Conservation (phyloP, 306 rosid species). For the Quercus engelmannii region DNA sequence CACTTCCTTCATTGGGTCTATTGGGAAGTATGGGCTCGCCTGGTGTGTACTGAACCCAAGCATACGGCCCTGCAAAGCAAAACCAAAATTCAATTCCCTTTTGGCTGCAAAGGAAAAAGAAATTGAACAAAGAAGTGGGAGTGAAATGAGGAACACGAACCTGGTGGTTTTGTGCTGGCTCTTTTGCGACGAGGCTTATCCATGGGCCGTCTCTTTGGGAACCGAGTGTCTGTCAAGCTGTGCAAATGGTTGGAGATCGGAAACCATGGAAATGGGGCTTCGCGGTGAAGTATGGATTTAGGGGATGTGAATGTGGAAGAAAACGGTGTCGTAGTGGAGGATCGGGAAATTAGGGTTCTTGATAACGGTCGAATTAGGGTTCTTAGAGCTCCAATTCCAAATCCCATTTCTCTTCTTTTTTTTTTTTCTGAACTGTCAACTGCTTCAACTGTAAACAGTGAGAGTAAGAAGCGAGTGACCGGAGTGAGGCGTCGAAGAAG, state of each 20-base stretch:
- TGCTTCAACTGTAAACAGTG: neutral
- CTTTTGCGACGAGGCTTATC: constrained; percentile 73
- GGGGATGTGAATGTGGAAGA: constrained; percentile 17
- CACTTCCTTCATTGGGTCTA: constrained; percentile 85
- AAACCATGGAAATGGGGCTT: constrained; percentile 36
- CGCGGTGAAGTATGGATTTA: constrained; percentile 9
- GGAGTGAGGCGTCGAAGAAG: neutral
- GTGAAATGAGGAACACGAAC: constrained; percentile 20
- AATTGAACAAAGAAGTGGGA: neutral
- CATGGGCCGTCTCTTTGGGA: constrained; percentile 74
- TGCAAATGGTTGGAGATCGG: constrained; percentile 46
- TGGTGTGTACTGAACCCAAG: constrained; percentile 67
- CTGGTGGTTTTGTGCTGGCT: constrained; percentile 69
- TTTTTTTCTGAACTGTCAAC: neutral
- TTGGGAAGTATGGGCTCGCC: constrained; percentile 71
- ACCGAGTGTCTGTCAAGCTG: constrained; percentile 80
- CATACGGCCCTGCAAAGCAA: constrained; percentile 63
- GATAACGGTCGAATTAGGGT: constrained; percentile 54
- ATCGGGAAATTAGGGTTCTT: constrained; percentile 22
- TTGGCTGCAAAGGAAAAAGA: neutral
- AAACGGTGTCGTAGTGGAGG: constrained; percentile 18
- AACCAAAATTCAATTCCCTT: neutral
- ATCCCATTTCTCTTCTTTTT: constrained; percentile 41
- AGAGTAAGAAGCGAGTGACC: neutral
- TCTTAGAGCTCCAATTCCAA: constrained; percentile 43